phyloP scores from a whole-genome alignment of 768 basidiomycete genomes.

The Nidularia sp. region DNA sequence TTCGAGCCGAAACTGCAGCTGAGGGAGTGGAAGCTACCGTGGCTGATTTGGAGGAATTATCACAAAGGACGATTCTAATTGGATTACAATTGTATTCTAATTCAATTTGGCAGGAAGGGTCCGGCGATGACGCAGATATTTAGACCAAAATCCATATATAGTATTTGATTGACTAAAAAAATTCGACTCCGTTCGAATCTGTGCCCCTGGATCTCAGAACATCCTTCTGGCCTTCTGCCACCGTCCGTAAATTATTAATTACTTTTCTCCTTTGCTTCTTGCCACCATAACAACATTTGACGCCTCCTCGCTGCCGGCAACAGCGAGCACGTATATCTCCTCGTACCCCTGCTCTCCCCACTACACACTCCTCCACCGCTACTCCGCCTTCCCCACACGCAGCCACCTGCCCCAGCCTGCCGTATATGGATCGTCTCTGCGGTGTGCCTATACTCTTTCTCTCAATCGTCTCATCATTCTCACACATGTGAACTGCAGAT shows the following conservation, averaged over 20 bases:
- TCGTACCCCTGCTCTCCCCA: slow-evolving; percentile 6
- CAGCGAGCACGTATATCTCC: slow-evolving; percentile 5
- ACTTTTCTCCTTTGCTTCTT: slow-evolving; percentile 11
- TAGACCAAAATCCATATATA: slow-evolving; percentile 22
- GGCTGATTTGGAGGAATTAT: slow-evolving; percentile 53
- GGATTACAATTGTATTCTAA: too few species aligned
- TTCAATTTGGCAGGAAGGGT: slow-evolving; percentile 6
- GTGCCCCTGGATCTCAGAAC: slow-evolving; percentile 14
- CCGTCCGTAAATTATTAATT: slow-evolving; percentile 9
- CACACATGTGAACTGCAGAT: slow-evolving; percentile 23
- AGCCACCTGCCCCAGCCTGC: slow-evolving; percentile 9
- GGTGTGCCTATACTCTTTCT: slow-evolving; percentile 38
- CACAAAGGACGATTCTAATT: slow-evolving; percentile 34
- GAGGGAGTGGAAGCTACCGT: slow-evolving; percentile 76
- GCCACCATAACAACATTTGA: slow-evolving; percentile 17
- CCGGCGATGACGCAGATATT: slow-evolving; percentile 10
- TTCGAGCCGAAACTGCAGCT: slow-evolving; percentile 60
- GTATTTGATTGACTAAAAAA: slow-evolving; percentile 37
- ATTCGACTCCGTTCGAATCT: slow-evolving; percentile 44
- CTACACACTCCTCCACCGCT: slow-evolving; percentile 1
- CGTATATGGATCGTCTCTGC: slow-evolving; percentile 60
- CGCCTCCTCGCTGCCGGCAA: slow-evolving; percentile 5
- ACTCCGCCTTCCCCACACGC: slow-evolving; percentile 4
- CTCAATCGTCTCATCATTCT: slow-evolving; percentile 2
- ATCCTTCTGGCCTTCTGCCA: slow-evolving; percentile 20